phyloP scores from a whole-genome alignment of 2,329 filamentous ascomycete genomes.

The Cyanodermella asteris region DNA sequence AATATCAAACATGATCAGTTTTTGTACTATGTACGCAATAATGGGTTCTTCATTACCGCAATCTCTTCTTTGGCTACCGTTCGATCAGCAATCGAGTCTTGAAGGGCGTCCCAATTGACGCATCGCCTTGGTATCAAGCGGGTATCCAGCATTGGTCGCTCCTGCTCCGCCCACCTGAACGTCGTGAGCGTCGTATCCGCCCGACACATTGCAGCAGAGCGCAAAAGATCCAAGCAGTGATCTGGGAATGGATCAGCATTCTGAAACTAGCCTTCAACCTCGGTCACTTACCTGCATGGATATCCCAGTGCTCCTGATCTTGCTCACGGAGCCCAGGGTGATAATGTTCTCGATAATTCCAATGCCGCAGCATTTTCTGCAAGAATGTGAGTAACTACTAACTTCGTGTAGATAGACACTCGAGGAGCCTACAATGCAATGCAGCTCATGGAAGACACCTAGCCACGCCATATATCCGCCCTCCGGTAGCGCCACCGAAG shows the following conservation, averaged over 20 bases:
- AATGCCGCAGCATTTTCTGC: no score
- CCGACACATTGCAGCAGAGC: constrained; percentile 5
- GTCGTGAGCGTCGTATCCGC: no score
- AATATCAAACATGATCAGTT: background rate
- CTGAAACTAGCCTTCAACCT: no score
- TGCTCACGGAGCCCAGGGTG: background rate
- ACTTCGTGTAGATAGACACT: no score
- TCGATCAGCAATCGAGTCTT: constrained; percentile 1
- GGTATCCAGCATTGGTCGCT: constrained; percentile 4
- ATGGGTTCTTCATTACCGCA: constrained; percentile 2
- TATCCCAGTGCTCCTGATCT: constrained; percentile 1
- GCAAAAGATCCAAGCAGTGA: constrained; percentile 6
- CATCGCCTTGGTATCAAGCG: constrained; percentile 3
- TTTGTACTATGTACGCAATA: constrained; percentile 1
- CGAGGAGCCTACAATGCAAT: no score
- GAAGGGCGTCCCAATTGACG: constrained; percentile 3
- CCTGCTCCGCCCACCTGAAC: constrained; percentile 4
- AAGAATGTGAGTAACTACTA: background rate
- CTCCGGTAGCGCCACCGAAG: constrained; percentile 4
- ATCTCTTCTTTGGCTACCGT: constrained; percentile 4
- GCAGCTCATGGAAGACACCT: constrained; percentile 6
- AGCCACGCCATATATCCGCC: constrained; percentile 6
- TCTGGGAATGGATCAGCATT: constrained; percentile 1
- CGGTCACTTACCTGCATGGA: constrained; percentile 2
- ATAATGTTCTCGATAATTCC: constrained; percentile 3